phyloP scores from a whole-genome alignment of 129 eudicot species.

The Arctium minus region DNA sequence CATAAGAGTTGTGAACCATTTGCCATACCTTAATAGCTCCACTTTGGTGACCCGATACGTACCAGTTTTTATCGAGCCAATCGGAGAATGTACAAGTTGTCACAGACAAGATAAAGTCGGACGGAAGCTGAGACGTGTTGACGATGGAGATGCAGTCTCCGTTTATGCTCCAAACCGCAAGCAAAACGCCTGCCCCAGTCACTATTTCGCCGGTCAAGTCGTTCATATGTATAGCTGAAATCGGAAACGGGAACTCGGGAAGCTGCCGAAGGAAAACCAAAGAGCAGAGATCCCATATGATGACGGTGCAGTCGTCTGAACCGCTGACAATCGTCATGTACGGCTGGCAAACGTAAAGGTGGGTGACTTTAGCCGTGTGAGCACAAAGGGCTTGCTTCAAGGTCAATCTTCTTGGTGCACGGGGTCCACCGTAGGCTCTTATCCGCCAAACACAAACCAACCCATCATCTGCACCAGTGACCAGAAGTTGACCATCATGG shows the following conservation, averaged over 20 bases:
- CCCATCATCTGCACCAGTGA: conserved; percentile 87
- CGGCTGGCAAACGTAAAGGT: conserved; percentile 76
- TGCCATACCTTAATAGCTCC: conserved; percentile 92
- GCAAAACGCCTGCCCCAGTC: conserved; percentile 89
- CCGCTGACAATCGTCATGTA: conserved; percentile 96
- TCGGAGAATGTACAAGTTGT: conserved; percentile 73
- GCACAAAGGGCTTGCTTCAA: conserved; percentile 72
- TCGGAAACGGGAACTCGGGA: conserved; percentile 78
- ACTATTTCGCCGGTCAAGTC: conserved; percentile 81
- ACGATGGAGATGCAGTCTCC: conserved; percentile 83
- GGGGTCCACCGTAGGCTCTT: conserved; percentile 54
- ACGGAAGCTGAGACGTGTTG: conserved; percentile 91
- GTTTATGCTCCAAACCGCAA: conserved; percentile 92
- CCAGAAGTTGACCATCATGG: conserved; percentile 77
- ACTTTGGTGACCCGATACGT: conserved; percentile 88
- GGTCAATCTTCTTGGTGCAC: conserved; percentile 37
- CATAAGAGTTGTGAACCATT: conserved; percentile 63
- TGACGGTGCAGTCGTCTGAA: conserved; percentile 83
- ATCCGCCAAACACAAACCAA: conserved; percentile 84
- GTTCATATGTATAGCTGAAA: conserved; percentile 75
- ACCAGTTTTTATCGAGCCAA: conserved; percentile 89
- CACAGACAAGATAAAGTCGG: conserved; percentile 68
- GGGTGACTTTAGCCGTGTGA: conserved; percentile 65
- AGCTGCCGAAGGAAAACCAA: conserved; percentile 76
- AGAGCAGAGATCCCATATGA: conserved; percentile 86